These are phyloP conservation scores for Cnidoscolus chayamansa DNA, from an alignment of 441 rosid species.

Conservation along the genomic window DNA sequence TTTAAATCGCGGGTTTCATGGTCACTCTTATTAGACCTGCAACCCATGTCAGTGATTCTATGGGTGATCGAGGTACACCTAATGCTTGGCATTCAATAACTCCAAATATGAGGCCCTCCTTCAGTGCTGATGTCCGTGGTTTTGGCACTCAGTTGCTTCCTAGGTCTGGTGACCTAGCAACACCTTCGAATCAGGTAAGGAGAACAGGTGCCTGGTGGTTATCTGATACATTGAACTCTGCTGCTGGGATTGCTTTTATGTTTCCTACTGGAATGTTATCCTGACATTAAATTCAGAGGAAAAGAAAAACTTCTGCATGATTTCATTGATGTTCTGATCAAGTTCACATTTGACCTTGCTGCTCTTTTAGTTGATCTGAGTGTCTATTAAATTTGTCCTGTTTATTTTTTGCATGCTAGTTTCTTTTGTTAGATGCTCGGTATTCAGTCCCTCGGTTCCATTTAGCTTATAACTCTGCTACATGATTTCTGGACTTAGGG, in stretches of 20 bases:
- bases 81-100: conserved; percentile 66
- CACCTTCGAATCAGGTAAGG: conserved; percentile 67
- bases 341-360: not conserved
- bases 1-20: conserved; percentile 13
- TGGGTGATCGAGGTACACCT: conserved; percentile 48
- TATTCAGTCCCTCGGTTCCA: not conserved
- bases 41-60: conserved; percentile 49
- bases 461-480: not conserved
- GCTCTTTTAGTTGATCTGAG: not conserved
- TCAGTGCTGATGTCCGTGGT: conserved; percentile 47
- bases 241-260: too few species aligned
- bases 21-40: conserved; percentile 47
- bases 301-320: not conserved
- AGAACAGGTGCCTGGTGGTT: conserved; percentile 8
- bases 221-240: not conserved
- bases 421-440: not conserved
- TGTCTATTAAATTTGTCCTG: not conserved
- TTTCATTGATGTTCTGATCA: conserved; percentile 2
- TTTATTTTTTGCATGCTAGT: not conserved
- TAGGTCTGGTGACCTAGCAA: conserved; percentile 53
- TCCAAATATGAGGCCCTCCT: conserved; percentile 53
- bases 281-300: too few species aligned
- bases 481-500: conserved; percentile 10
- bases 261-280: too few species aligned
- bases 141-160: conserved; percentile 54